Base-by-base conservation (phyloP, 176 grass and related monocot species). In the Tillandsia fasciculata region DNA sequence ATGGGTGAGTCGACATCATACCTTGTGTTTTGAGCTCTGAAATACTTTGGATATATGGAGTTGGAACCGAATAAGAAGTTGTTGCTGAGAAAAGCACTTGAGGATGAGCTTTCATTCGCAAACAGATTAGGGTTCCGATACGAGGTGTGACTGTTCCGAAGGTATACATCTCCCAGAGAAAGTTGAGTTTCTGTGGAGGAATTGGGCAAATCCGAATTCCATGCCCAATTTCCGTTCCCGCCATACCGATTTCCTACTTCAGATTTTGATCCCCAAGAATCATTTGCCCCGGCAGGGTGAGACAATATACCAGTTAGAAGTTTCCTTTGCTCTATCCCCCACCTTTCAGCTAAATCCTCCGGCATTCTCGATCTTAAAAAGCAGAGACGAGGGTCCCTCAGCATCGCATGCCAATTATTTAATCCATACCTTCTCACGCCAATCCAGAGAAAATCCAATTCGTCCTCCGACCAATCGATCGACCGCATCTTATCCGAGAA, bases 391-490 rank as follows among this genome's bases (percentile, higher is more conserved):
- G 87, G 81, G 66, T 97, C 89, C 79, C 68, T 78, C 65, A 97
- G 59, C 78, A 93, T 80, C 29, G 83, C 84, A 73, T 85, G 78
- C 94, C 94, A 97, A 42, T 90, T 97, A 71, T 82, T 87, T n/a
- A 78, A 50, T 14, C 94, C 94, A 65, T 97, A 89, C 67, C 94
- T 86, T 73, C 94, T 82, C 63, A 97, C 89, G 51, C 94, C 94
- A 74, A 97, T 97, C 89, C 94, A 97, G 71, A 97, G 87, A 87
- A 81, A 92, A 87, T 97, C 94, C 14, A 93, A 57, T 75, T 97
- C 94, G 66, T 92, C 86, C 79, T 90, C 94, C 70, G 94, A 90
- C 94, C 94, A 97, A 12, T 82, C 79, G 66, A n/a, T 22, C 5
- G 20, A 64, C 48, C 51, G 77, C 26, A 79, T 87, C 65, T 17